phyloP scores from a whole-genome alignment of 352 stramenopile species.

The Phytophthora pseudosyringae region DNA sequence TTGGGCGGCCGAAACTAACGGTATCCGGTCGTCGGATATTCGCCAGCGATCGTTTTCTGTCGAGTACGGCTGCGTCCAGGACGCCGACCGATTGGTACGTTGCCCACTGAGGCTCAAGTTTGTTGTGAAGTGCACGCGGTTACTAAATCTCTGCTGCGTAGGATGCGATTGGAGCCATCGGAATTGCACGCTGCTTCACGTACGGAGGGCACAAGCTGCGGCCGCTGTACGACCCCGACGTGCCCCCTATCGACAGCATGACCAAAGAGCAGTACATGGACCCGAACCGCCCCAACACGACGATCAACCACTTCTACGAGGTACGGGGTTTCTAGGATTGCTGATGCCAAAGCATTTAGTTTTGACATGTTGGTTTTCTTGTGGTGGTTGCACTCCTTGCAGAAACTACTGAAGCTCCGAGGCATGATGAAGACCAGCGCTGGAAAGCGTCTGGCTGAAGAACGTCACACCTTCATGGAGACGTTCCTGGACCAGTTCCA shows the following conservation, averaged over 20 bases:
- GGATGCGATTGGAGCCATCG: conserved; percentile 92
- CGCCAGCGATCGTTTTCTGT: conserved; percentile 45
- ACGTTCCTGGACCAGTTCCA: conserved; percentile 83
- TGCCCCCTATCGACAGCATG: conserved; percentile 60
- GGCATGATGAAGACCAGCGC: conserved; percentile 89
- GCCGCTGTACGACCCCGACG: conserved; percentile 75
- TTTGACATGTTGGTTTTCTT: not conserved
- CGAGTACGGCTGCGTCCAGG: conserved; percentile 90
- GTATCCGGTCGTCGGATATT: not conserved
- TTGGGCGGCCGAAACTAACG: not conserved
- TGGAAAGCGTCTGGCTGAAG: conserved; percentile 75
- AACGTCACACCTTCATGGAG: conserved; percentile 89
- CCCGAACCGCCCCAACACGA: conserved; percentile 65
- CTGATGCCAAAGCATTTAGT: not conserved
- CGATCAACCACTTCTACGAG: conserved; percentile 93
- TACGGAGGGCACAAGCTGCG: conserved; percentile 89
- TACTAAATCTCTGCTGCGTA: conserved; percentile 21
- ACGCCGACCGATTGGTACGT: conserved; percentile 84
- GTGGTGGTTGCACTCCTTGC: not conserved
- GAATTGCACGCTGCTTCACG: conserved; percentile 92
- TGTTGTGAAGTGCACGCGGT: not conserved
- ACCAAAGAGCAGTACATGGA: conserved; percentile 87
- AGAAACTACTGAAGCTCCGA: conserved; percentile 91
- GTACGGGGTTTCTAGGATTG: conserved; percentile 21
- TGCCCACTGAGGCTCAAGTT: not conserved